Evolutionary conservation across 2,329 filamentous ascomycete genomes (phyloP), one percentile per base, ranked within the genome.

Genomic region (Penicillium italicum): DNA sequence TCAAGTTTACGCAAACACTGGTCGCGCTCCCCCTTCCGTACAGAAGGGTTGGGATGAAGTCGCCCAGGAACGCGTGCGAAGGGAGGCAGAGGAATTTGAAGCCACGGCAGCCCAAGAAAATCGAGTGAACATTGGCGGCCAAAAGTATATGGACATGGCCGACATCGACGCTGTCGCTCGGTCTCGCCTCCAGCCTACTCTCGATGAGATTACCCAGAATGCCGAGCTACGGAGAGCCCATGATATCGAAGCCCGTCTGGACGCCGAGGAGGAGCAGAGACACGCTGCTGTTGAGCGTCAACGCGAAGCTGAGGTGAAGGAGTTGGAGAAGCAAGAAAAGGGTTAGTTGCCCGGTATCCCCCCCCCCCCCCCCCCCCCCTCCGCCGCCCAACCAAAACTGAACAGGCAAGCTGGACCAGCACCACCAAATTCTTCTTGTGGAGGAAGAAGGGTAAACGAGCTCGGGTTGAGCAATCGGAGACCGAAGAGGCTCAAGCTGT

Each of bases 191-290:
- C 89, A 93, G 70, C 92, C 92, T 5, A 85, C 94, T 0, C 72
- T 97, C 6, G 87, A 96, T 62, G 89, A 95, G 61, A 94, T 97
- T 59, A 86, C 87, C 50, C 86, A 89, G 49, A 89, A 86, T 68
- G 89, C 89, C 0, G 88, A 91, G 67, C 80, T 80, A 58, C 86
- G 91, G 69, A 80, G 84, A 37, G 89, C 87, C 46, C 81, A 86
- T 56, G 81, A 88, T 57, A 79, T 85, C 44, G 83, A 86, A 61
- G 73, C 83, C 11, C 80, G 82, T 40, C 70, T 85, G 18, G 87
- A 91, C 57, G 79, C 85, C 58, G 85, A 90, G 55, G 79, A 85
- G 60, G 81, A 82, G 64, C 81, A 86, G 67, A 81, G 85, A 50
- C 80, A 85, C 47, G 80, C 82, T 46, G 78, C 68, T 12, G 62